Percentiles rank a stretch among this genome's conserved stretches.
Evolutionary conservation across 2,329 filamentous ascomycete genomes (phyloP).

Genomic region (Sporothrix schenckii): DNA sequence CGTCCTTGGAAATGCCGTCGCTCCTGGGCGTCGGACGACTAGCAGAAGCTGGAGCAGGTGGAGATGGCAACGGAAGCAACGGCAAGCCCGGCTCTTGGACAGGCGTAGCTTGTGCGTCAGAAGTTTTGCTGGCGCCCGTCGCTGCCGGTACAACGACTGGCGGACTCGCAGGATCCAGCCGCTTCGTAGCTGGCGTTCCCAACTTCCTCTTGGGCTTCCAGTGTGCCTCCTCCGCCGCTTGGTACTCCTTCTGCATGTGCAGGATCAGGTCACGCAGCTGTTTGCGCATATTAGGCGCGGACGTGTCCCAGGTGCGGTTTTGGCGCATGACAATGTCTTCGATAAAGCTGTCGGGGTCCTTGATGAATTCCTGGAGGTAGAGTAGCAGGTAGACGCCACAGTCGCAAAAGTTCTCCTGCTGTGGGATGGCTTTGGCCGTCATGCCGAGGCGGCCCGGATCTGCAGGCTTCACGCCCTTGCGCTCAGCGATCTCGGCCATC

Average conservation of each 20-base stretch:
- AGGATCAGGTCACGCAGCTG: constrained; percentile 70
- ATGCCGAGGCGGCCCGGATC: constrained; percentile 51
- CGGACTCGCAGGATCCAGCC: background rate
- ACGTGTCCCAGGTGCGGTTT: constrained; percentile 55
- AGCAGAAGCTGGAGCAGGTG: background rate
- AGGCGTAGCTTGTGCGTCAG: background rate
- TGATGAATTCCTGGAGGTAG: constrained; percentile 81
- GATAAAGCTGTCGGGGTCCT: constrained; percentile 71
- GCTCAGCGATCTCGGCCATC: constrained; percentile 67
- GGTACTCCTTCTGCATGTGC: constrained; percentile 62
- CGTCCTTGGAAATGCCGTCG: background rate
- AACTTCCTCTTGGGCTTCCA: constrained; percentile 38
- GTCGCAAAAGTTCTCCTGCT: constrained; percentile 82
- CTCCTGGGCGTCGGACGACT: background rate
- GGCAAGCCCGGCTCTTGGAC: background rate
- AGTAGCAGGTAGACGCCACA: constrained; percentile 86
- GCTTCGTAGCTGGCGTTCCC: background rate
- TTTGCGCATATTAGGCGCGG: constrained; percentile 62
- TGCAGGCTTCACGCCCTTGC: constrained; percentile 54
- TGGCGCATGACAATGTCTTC: constrained; percentile 66
- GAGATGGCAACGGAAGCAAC: constrained; percentile 13
- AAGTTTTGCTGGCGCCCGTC: background rate
- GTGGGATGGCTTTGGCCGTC: constrained; percentile 74
- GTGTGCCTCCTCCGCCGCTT: constrained; percentile 47
- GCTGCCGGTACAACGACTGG: background rate